These are phyloP conservation scores for Mollisiaceae sp. DNA, from an alignment of 2,329 filamentous ascomycete species.

Conservation along the genomic window DNA sequence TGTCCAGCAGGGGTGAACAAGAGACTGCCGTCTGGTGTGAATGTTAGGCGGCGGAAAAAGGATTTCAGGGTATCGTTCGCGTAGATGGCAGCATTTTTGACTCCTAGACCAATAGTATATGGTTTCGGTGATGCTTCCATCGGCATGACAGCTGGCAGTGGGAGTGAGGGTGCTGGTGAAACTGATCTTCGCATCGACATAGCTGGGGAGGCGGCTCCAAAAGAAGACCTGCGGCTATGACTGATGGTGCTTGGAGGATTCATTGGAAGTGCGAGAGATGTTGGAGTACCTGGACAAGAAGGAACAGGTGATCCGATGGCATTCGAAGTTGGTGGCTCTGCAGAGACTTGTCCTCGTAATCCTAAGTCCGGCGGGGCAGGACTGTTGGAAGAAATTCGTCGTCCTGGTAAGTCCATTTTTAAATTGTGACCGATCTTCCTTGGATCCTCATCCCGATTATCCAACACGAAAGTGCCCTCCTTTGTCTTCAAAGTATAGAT, in stretches of 20 bases:
- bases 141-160: slow-evolving; percentile 92
- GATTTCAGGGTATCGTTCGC: slow-evolving; percentile 96
- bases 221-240: slow-evolving; percentile 93
- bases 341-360: slow-evolving; percentile 64
- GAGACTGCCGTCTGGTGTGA: slow-evolving; percentile 92
- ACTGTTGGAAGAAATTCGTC: slow-evolving; percentile 88
- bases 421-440: slow-evolving; percentile 78
- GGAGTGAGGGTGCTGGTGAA: slow-evolving; percentile 92
- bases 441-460: slow-evolving; percentile 63
- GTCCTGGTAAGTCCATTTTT: slow-evolving; percentile 88
- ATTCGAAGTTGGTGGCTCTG: slow-evolving; percentile 46
- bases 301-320: slow-evolving; percentile 81
- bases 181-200: slow-evolving; percentile 80
- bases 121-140: slow-evolving; percentile 86
- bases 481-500: slow-evolving; percentile 97
- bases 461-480: slow-evolving; percentile 89
- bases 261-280: slow-evolving; percentile 89
- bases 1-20: slow-evolving; percentile 94
- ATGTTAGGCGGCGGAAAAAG: slow-evolving; percentile 92
- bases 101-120: slow-evolving; percentile 59
- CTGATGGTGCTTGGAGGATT: slow-evolving; percentile 89
- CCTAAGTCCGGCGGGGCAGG: slow-evolving; percentile 86
- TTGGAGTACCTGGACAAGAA: slow-evolving; percentile 92
- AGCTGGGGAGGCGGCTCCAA: slow-evolving; percentile 68
- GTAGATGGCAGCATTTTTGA: slow-evolving; percentile 88